Evolutionary conservation across 192 early-diverging fungal species (phyloP), one percentile per base, ranked within the genome.

Genomic region (Backusella circina): DNA sequence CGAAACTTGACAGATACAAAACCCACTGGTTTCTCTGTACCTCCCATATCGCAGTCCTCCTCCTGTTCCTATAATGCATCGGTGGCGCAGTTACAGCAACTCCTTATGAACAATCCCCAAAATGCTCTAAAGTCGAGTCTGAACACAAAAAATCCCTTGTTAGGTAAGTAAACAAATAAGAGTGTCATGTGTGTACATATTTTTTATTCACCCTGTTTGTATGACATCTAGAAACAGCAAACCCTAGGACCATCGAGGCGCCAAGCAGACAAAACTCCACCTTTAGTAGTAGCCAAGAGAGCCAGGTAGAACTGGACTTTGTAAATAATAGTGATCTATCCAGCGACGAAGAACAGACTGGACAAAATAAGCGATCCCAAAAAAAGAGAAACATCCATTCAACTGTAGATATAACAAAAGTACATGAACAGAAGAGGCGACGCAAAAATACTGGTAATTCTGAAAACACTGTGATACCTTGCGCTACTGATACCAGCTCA

Each of bases 31-130:
- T 65, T 73, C 21, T 41, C 64, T 36, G 67, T 65, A 10, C 41
- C 61, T 18, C 30, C 75, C 44, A 67, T 65, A 21, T 50, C 70
- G 0, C 44, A 37, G 1, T 32, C 41, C 47, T 39, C 70, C 28
- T 61, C 70, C 36, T 70, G 72, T 21, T 65, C 79, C 4, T 35
- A 38, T 8, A 72, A 41, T 71, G 74, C 33, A 7, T 50, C 61
- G 5, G 72, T 67, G 18, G 75, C 81, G 21, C 73, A 76, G 37
- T 71, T 75, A 41, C 81, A 77, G 57, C 72, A 78, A 41, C 47
- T 82, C 30, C 30, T 77, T 13, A 65, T 75, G 32, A 75, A 21
- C 8, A 71, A 70, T 31, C 77, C 80, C 2, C 38, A 77, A 38
- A 66, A 70, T 36, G 64, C 70, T 26, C 35, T 74, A 30, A 78